These are phyloP conservation scores for Mortierella sp. DNA, from an alignment of 371 early-diverging fungal genomes.

Conservation along the genomic window DNA sequence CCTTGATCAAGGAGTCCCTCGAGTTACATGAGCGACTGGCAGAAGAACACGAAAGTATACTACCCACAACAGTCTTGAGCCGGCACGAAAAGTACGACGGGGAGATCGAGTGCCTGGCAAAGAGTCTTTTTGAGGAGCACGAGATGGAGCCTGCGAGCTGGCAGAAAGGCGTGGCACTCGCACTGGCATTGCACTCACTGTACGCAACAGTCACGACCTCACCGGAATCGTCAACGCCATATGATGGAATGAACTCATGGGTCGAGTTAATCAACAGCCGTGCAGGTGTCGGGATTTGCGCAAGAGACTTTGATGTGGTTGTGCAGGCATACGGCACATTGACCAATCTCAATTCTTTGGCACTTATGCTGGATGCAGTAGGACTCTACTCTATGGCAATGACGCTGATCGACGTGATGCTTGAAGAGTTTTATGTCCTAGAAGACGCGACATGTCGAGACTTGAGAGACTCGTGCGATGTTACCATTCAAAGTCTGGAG, in stretches of 20 bases:
- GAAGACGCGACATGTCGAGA: constrained; percentile 4
- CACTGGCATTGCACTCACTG: constrained; percentile 37
- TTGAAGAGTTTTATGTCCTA: constrained; percentile 25
- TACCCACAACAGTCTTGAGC: not conserved
- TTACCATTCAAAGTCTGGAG: constrained; percentile 23
- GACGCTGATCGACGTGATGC: constrained; percentile 31
- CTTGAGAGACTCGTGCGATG: constrained; percentile 18
- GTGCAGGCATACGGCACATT: constrained; percentile 26
- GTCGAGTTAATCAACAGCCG: not conserved
- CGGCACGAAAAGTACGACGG: constrained; percentile 12
- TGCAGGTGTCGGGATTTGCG: not conserved
- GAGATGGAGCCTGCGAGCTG: not conserved
- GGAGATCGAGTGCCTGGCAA: constrained; percentile 30
- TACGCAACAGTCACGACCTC: constrained; percentile 25
- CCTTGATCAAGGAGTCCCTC: constrained; percentile 40
- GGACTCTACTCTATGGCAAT: constrained; percentile 42
- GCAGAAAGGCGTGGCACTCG: constrained; percentile 14
- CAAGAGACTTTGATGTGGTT: constrained; percentile 34
- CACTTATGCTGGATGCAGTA: constrained; percentile 37
- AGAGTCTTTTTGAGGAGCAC: not conserved
- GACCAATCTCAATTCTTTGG: constrained; percentile 32
- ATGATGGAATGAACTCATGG: not conserved
- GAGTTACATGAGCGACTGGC: constrained; percentile 9
- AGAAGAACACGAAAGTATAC: not conserved
- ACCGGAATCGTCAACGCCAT: not conserved